Evolutionary conservation across 768 basidiomycete genomes (phyloP).

Genomic region (Mycena belliarum): DNA sequence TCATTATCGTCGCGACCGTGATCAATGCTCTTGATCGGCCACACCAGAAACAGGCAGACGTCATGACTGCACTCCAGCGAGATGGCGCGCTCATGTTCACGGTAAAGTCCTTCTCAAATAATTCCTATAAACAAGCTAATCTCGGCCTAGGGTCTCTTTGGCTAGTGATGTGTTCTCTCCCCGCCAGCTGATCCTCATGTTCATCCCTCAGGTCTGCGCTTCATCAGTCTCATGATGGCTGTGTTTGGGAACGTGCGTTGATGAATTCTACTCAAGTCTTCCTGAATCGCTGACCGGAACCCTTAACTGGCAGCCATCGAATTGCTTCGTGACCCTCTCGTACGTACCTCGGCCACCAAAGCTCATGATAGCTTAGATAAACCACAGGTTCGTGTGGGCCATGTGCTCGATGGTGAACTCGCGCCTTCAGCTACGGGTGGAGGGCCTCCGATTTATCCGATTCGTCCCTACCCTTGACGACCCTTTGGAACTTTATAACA

Average conservation of each 20-base stretch:
- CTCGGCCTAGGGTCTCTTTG: neutral
- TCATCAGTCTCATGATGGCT: neutral
- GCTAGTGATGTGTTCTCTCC: neutral
- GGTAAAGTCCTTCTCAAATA: too few species aligned
- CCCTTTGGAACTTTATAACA: too few species aligned
- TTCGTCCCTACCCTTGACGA: too few species aligned
- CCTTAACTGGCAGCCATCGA: neutral
- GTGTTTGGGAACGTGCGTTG: neutral
- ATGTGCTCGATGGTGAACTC: conserved; percentile 3
- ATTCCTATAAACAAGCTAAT: too few species aligned
- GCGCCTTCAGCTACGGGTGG: conserved; percentile 5
- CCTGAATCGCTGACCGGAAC: too few species aligned
- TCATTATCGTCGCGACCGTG: neutral
- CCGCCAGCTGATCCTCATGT: neutral
- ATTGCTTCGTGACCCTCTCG: neutral
- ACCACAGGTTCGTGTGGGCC: neutral
- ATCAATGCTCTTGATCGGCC: neutral
- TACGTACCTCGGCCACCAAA: neutral
- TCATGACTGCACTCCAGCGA: neutral
- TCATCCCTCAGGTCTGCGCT: neutral
- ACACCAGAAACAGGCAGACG: neutral
- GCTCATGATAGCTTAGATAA: too few species aligned
- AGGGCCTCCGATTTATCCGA: neutral
- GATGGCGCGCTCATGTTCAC: conserved; percentile 1
- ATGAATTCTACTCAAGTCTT: neutral